Base-by-base conservation (phyloP, 2,329 filamentous ascomycete species). In the Neopestalotiopsis rosae region DNA sequence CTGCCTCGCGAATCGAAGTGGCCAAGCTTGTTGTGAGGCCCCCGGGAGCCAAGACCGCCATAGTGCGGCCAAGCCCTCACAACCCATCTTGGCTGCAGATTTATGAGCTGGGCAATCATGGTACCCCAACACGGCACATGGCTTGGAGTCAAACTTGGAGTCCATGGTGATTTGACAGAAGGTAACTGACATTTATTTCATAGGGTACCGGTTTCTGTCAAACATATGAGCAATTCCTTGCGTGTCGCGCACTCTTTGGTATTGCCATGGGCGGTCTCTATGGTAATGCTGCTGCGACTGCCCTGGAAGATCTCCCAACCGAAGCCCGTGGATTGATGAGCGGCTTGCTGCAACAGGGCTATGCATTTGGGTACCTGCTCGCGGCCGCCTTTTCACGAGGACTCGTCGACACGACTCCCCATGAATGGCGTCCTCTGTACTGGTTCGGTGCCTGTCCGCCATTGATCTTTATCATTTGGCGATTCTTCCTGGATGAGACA, bases 391-490 rank as follows among this genome's bases (percentile, higher is more conserved):
- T 92, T 72, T 80, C 88, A 12, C 84, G 90, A 7, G 93, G 85
- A 4, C 86, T 96, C 6, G 89, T 95, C 64, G 83, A 92, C 79
- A 96, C 94, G 1, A 95, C 94, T 0, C 79, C 89, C 1, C 91
- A 97, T 76, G 90, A 87, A 66, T 97, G 94, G 94, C 86, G 94
- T 7, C 93, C 94, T 0, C 84, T 97, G 0, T 97, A 91, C 84
- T 97, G 94, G 94, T 97, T 97, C 79, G 94, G 91, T 13, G 93
- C 94, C 5, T 88, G 91, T 49, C 93, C 93, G 0, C 94, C 94
- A 0, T 86, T 94, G 1, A 79, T 97, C 40, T 91, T 97, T 80
- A 97, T 97, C 76, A 76, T 90, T 67, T 94, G 92, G 84, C 91
- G 94, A 42, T 83, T 95, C 28, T 89, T 87, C 77, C 86, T 97